These are phyloP conservation scores for Cyberlindnera xylosilytica DNA, from an alignment of 805 yeast genomes.

Conservation along the genomic window DNA sequence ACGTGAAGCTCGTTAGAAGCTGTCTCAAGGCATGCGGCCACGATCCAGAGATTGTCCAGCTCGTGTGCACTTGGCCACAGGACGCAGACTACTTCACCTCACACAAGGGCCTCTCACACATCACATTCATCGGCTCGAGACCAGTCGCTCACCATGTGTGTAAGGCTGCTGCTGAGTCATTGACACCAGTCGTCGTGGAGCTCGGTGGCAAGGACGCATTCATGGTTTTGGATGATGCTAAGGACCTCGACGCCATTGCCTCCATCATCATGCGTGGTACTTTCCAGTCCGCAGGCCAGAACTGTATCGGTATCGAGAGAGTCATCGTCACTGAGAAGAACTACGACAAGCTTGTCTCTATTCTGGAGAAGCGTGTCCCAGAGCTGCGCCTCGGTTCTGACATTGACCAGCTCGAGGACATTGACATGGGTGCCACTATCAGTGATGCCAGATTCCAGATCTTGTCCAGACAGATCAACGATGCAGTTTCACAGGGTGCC, in stretches of 20 bases:
- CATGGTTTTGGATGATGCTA: conserved; percentile 78
- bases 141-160: conserved; percentile 90
- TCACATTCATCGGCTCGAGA: conserved; percentile 94
- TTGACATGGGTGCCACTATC: conserved; percentile 96
- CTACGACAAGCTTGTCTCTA: conserved; percentile 59
- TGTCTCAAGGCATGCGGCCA: conserved; percentile 73
- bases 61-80: conserved; percentile 85
- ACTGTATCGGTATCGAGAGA: conserved; percentile 96
- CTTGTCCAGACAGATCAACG: conserved; percentile 62
- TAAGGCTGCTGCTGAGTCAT: conserved; percentile 74
- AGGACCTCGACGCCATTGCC: conserved; percentile 54
- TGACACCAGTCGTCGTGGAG: conserved; percentile 94
- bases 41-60: conserved; percentile 80
- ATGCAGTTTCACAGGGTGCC: conserved; percentile 84
- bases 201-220: conserved; percentile 96
- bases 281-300: conserved; percentile 96
- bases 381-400: conserved; percentile 80
- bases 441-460: conserved; percentile 69
- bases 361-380: conserved; percentile 55
- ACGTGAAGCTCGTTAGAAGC: conserved; percentile 63
- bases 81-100: conserved; percentile 84
- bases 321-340: conserved; percentile 75
- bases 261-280: conserved; percentile 92
- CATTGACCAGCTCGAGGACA: conserved; percentile 84
- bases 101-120: conserved; percentile 78